Conservation (phyloP, 805 yeast genomes). For the Debaryomyces castellii region DNA sequence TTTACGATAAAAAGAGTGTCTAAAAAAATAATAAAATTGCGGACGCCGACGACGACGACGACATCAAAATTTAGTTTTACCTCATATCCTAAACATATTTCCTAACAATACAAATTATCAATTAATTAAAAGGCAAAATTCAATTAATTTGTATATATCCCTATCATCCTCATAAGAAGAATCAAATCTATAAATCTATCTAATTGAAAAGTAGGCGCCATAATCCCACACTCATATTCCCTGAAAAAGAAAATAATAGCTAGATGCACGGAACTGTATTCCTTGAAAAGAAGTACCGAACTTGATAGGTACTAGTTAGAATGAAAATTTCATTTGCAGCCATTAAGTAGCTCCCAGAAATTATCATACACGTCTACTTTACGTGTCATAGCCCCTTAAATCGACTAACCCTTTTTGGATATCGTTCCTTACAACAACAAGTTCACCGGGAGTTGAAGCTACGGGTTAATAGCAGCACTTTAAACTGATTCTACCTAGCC, state of each 20-base stretch:
- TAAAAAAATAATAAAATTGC: constrained; percentile 7
- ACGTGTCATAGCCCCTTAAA: not conserved
- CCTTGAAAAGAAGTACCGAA: too few species aligned
- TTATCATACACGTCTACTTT: not conserved
- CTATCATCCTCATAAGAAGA: not conserved
- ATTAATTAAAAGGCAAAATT: not conserved
- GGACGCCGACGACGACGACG: constrained; percentile 14
- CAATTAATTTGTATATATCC: not conserved
- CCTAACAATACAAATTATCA: not conserved
- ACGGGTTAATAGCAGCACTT: too few species aligned
- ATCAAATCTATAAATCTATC: not conserved
- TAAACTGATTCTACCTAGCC: too few species aligned
- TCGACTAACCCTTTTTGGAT: not conserved
- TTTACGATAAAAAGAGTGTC: not conserved
- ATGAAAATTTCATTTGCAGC: not conserved
- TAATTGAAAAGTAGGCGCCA: not conserved
- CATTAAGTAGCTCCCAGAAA: not conserved
- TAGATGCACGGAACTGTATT: too few species aligned
- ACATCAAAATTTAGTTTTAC: constrained; percentile 1
- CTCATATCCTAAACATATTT: not conserved
- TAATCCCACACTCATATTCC: not conserved
- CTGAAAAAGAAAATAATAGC: too few species aligned
- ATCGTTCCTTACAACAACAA: not conserved
- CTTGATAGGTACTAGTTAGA: not conserved
- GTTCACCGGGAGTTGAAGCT: not conserved